Evolutionary conservation across 768 basidiomycete genomes (phyloP).

Genomic region (Collybiopsis luxurians): DNA sequence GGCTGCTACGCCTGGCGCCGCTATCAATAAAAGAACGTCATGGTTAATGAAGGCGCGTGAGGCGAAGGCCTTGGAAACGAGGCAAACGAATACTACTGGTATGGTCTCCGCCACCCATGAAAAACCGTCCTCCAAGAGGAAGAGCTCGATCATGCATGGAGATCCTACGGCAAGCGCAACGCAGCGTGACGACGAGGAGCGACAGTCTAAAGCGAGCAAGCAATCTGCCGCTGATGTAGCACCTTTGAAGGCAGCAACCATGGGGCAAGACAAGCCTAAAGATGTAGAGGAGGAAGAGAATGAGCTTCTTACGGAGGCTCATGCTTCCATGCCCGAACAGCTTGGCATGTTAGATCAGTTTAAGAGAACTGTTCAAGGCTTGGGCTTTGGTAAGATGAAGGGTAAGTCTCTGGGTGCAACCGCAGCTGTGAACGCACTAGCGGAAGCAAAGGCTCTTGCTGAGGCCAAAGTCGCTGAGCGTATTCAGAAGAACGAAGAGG

Average conservation of each 20-base stretch:
- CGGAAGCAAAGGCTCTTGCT: constrained; percentile 64
- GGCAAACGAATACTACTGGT: constrained; percentile 24
- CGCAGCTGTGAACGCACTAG: constrained; percentile 55
- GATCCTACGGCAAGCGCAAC: constrained; percentile 11
- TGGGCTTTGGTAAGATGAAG: constrained; percentile 56
- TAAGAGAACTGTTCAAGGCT: constrained; percentile 69
- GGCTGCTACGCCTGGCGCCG: constrained; percentile 38
- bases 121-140: constrained; percentile 50
- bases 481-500: constrained; percentile 45
- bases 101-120: constrained; percentile 10
- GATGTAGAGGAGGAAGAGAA: constrained; percentile 15
- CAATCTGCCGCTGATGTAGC: constrained; percentile 33
- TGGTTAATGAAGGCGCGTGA: constrained; percentile 81
- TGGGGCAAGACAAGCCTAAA: constrained; percentile 3
- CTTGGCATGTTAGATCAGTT: constrained; percentile 61
- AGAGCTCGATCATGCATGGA: constrained; percentile 52
- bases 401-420: constrained; percentile 62
- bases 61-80: constrained; percentile 64
- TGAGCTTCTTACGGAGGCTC: background rate
- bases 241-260: constrained; percentile 11
- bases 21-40: constrained; percentile 67
- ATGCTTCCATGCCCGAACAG: constrained; percentile 20
- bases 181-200: constrained; percentile 36
- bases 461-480: constrained; percentile 70
- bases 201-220: constrained; percentile 50